Conservation (phyloP, 1,284 basidiomycete genomes). For the Lignosus rhinocerotis region DNA sequence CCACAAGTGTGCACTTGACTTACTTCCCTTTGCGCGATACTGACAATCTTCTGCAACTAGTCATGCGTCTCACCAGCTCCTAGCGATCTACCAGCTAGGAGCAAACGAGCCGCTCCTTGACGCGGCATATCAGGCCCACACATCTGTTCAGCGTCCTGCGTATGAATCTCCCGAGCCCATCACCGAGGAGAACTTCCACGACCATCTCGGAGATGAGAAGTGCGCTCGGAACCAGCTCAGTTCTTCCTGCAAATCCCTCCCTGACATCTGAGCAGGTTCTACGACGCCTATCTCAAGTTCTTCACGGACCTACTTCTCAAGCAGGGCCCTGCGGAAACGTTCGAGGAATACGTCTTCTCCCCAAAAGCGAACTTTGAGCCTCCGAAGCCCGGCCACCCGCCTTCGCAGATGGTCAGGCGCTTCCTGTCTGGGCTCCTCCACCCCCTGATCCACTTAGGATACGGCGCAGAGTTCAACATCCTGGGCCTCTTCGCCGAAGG, state of each 20-base stretch:
- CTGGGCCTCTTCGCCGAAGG: conserved; percentile 67
- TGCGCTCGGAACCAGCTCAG: conserved; percentile 24
- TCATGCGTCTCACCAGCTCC: conserved; percentile 50
- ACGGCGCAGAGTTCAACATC: conserved; percentile 63
- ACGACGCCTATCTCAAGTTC: conserved; percentile 56
- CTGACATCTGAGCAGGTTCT: conserved; percentile 44
- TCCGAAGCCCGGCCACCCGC: conserved; percentile 6
- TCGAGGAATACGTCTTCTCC: conserved; percentile 64
- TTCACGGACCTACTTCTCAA: conserved; percentile 49
- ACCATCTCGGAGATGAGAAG: conserved; percentile 49
- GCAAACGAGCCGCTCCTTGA: conserved; percentile 42
- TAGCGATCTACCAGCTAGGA: conserved; percentile 53
- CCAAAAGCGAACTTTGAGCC: conserved; percentile 45
- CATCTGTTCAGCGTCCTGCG: conserved; percentile 39
- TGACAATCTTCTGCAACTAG: conserved; percentile 28
- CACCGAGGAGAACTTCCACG: conserved; percentile 42
- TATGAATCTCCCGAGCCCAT: conserved; percentile 45
- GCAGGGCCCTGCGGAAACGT: conserved; percentile 40
- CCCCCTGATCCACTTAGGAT: conserved; percentile 64
- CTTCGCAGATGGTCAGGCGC: conserved; percentile 55
- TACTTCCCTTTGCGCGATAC: neutral
- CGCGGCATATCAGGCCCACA: conserved; percentile 45
- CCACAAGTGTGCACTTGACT: conserved; percentile 46
- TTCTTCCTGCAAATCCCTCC: conserved; percentile 37
- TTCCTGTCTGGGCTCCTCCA: conserved; percentile 61